Evolutionary conservation across 306 rosid genomes (phyloP), one percentile per base, ranked within the genome.

Genomic region (Abrus pulchellus): DNA sequence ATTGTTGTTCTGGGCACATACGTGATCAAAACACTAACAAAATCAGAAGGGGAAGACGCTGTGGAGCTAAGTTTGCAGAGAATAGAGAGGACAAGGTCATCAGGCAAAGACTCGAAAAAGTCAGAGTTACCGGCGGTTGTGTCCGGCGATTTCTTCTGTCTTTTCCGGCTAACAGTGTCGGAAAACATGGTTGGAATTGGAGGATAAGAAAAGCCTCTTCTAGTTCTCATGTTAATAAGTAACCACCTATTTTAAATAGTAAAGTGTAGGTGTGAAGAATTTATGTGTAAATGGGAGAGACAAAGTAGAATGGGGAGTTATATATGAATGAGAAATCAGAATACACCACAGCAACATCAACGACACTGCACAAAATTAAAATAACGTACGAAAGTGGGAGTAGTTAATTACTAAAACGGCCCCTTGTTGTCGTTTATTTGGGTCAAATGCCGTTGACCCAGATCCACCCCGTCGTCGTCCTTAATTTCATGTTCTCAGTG

Each of bases 371-470:
- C 75, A 81, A 77, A 14, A 68, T 74, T 71, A 49, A 63, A 50
- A 48, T 59, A 33, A 20, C 40, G 2, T 36, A 27, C 20, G 48
- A 48, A 79, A 52, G 32, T 54, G 62, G 64, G 40, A 54, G 41
- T 54, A 1, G 28, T 43, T 57, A 82, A 74, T 82, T 64, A 64
- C 88, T 36, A 6, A 44, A 80, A 13, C 20, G 7, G 13, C 84
- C 89, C 81, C 1, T 0, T 14, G 1, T 67, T 76, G 73, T 86
- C 69, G 41, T 74, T 82, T 76, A 45, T 50, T 6, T 1, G 84
- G 71, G 90, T 92, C 97, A 87, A 86, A 86, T 65, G 6, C 60
- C 60, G 90, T 89, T 92, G 97, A 92, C 97, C 83, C 55, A 79
- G 88, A 92, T 92, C 88, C 89, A 68, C 65, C 61, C 54, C 47